Evolutionary conservation across 805 yeast species (phyloP), one percentile per base, ranked within the genome.

Genomic region (Sugiyamaella floridensis): DNA sequence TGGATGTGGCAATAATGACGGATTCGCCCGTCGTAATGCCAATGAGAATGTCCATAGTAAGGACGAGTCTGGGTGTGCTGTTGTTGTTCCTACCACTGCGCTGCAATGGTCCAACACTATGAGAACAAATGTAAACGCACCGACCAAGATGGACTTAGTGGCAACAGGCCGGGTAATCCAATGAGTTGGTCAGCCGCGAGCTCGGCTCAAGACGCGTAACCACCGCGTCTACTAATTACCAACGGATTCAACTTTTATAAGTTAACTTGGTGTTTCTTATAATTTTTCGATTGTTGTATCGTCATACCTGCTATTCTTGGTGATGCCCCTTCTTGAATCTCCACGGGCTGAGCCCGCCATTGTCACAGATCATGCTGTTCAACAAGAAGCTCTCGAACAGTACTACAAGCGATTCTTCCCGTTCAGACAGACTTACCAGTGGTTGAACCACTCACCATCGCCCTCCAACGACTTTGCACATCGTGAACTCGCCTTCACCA

Each of bases 401-500:
- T 70, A 67, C 53, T 70, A 70, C 58, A 58, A 62, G 47, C 52
- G 57, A 43, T 69, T 86, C 41, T 76, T 87, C 43, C 97, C 97
- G 3, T 88, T 86, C 71, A 77, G 82, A 58, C 76, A 80, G 40
- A 72, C 90, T n/a, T 90, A 84, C 70, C 83, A 80, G 57, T 92
- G 98, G 98, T 72, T 92, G 48, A 86, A 83, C 65, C 98, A 90
- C 67, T 82, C 95, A 2, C 87, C 85, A 2, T 80, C 78, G 45
- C 85, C 93, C 8, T 76, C 81, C 16, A 72, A 77, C 19, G 93
- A 87, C 65, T 90, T 92, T 70, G 80, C 88, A 16, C 81, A 86
- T 78, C 78, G 99, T 58, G 99, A 93, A 67, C 84, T 93, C 66
- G 98, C 99, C 1, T 89, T 85, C 74, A 96, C 92, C 54, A 82